Evolutionary conservation across 441 rosid genomes (phyloP).

Genomic region (Eutrema salsugineum): DNA sequence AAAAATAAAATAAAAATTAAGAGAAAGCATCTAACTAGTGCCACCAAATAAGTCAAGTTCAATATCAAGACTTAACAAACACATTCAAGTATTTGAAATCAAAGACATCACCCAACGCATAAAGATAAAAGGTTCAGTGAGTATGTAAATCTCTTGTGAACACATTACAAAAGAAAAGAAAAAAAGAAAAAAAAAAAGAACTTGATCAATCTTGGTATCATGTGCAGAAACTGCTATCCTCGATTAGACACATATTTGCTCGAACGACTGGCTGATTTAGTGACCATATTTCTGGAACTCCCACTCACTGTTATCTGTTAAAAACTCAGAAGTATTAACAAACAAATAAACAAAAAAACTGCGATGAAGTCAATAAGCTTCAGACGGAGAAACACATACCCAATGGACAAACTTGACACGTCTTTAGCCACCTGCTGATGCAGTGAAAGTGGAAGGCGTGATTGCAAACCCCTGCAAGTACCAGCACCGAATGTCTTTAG

Average conservation of each 20-base stretch:
- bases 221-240: slow-evolving; percentile 14
- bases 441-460: slow-evolving; percentile 88
- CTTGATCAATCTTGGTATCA: neutral
- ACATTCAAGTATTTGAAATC: neutral
- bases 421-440: slow-evolving; percentile 94
- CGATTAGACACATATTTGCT: slow-evolving; percentile 1
- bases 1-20: too few species aligned
- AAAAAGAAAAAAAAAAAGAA: neutral
- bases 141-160: neutral
- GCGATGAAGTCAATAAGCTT: neutral
- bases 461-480: slow-evolving; percentile 73
- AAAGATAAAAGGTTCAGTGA: neutral
- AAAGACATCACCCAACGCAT: neutral
- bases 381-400: slow-evolving; percentile 38
- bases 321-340: neutral
- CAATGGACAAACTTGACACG: slow-evolving; percentile 87
- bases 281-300: slow-evolving; percentile 98
- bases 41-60: too few species aligned
- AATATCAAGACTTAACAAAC: too few species aligned
- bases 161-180: neutral
- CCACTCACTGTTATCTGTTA: slow-evolving; percentile 95
- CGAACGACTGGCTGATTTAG: slow-evolving; percentile 32
- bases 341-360: neutral
- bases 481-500: too few species aligned
- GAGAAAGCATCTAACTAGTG: too few species aligned